phyloP scores from a whole-genome alignment of 2,329 filamentous ascomycete genomes.

The Ophiocordyceps camponoti-leonardi region DNA sequence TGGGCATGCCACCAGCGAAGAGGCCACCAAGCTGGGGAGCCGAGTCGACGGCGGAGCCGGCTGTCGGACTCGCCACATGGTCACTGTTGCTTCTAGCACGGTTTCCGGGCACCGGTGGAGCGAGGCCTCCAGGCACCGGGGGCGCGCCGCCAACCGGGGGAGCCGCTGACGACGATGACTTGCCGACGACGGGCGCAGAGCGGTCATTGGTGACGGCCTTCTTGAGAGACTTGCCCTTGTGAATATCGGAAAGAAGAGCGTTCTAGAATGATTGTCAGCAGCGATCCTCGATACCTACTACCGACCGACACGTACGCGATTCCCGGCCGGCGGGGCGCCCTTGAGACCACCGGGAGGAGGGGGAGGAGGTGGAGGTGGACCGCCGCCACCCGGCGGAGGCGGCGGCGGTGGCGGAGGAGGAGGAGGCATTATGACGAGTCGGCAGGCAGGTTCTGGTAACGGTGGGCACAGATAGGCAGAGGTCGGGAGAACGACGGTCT shows the following conservation, averaged over 20 bases:
- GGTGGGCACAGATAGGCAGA: background rate
- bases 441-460: background rate
- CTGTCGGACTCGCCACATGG: constrained; percentile 30
- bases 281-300: background rate
- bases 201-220: constrained; percentile 86
- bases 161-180: constrained; percentile 22
- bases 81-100: constrained; percentile 77
- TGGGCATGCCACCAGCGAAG: constrained; percentile 90
- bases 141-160: constrained; percentile 60
- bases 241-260: constrained; percentile 75
- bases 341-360: constrained; percentile 20
- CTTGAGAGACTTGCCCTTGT: constrained; percentile 62
- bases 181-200: constrained; percentile 54
- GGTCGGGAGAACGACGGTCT: background rate
- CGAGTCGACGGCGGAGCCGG: constrained; percentile 28
- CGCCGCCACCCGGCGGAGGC: constrained; percentile 44
- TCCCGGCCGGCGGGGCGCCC: constrained; percentile 7
- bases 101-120: constrained; percentile 54
- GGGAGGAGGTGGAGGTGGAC: constrained; percentile 49
- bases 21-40: constrained; percentile 74
- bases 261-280: constrained; percentile 34
- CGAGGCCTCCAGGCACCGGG: constrained; percentile 52
- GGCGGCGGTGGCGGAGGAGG: constrained; percentile 57
- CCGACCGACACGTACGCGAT: constrained; percentile 38
- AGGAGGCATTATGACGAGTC: constrained; percentile 18